Evolutionary conservation across 805 yeast genomes (phyloP).

Genomic region (Metschnikowia lachancei): DNA sequence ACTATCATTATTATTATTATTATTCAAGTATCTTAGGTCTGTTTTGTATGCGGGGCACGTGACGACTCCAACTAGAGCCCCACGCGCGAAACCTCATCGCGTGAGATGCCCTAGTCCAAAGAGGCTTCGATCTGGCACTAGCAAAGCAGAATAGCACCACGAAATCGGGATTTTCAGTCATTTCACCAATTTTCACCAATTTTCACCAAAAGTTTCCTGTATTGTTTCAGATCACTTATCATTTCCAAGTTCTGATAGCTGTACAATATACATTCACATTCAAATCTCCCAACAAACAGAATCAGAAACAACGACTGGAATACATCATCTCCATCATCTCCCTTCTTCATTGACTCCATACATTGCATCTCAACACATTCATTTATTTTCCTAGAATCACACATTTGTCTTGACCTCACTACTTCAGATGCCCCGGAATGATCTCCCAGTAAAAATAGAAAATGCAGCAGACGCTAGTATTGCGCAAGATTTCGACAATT

Average conservation of each 20-base stretch:
- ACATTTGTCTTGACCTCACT: no score
- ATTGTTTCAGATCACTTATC: no score
- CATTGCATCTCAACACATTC: background rate
- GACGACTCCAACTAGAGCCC: slow-evolving; percentile 9
- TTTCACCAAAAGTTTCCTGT: no score
- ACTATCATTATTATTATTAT: no score
- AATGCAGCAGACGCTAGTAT: background rate
- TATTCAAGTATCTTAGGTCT: no score
- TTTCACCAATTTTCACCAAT: no score
- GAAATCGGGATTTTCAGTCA: no score
- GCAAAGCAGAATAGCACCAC: background rate
- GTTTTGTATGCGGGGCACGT: slow-evolving; percentile 1
- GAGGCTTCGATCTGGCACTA: background rate
- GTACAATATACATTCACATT: no score
- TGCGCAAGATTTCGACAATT: slow-evolving; percentile 11
- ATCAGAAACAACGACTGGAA: no score
- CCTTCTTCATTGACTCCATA: background rate
- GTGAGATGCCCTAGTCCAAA: slow-evolving; percentile 6
- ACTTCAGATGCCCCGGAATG: slow-evolving; percentile 3
- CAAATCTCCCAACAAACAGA: no score
- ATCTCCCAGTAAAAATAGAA: slow-evolving; percentile 1
- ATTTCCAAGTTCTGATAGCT: no score
- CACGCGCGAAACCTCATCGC: slow-evolving; percentile 14
- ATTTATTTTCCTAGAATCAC: background rate
- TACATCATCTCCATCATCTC: background rate